phyloP scores from a whole-genome alignment of 305 asterid genomes.

The Fraxinus platypoda region DNA sequence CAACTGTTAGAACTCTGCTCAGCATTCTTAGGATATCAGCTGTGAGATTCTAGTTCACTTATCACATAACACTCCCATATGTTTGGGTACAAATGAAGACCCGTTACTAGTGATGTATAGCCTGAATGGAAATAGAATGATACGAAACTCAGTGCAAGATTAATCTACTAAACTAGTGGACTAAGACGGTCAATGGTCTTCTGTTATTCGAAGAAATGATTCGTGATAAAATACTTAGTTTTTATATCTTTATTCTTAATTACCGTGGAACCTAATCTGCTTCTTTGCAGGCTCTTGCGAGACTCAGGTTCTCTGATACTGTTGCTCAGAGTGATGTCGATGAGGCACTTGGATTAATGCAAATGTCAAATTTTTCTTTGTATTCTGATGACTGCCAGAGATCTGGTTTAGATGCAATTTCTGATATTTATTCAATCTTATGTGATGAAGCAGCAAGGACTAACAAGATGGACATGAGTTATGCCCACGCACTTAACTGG shows the following conservation, averaged over 20 bases:
- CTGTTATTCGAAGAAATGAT: neutral
- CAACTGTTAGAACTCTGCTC: constrained; percentile 88
- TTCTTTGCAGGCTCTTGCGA: constrained; percentile 72
- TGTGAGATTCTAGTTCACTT: constrained; percentile 44
- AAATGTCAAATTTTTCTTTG: constrained; percentile 95
- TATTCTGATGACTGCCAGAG: constrained; percentile 84
- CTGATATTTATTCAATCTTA: constrained; percentile 88
- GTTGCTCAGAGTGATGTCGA: constrained; percentile 96
- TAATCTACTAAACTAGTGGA: neutral
- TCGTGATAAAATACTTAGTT: too few species aligned
- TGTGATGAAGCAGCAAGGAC: constrained; percentile 93
- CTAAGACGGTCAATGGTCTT: neutral
- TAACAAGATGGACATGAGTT: constrained; percentile 75
- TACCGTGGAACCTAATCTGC: neutral
- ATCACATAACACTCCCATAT: neutral
- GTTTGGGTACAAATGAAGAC: neutral
- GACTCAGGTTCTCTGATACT: constrained; percentile 68
- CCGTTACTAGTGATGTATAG: neutral
- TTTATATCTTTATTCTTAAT: neutral
- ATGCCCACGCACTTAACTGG: constrained; percentile 96
- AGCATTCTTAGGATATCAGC: constrained; percentile 94
- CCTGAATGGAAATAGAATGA: neutral
- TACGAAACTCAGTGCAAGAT: neutral
- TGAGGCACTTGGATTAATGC: constrained; percentile 97
- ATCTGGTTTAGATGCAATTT: constrained; percentile 90